Evolutionary conservation across 495 filamentous ascomycete species (phyloP).

Genomic region (Aspergillus campestris): DNA sequence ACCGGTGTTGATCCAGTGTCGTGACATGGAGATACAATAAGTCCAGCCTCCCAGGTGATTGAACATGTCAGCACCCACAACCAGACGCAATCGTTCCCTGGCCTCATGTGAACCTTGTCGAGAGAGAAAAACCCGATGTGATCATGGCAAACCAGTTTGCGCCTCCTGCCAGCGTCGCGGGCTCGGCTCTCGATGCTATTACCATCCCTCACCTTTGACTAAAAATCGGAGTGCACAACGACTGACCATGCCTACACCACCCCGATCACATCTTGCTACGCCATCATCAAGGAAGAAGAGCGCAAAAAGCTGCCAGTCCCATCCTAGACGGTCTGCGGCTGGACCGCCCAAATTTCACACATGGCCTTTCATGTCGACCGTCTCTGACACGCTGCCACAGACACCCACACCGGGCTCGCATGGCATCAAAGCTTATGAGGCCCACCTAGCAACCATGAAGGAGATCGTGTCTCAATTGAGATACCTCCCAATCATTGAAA

Average conservation of each 20-base stretch:
- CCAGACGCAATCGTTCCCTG: slow-evolving; percentile 10
- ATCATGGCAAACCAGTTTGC: slow-evolving; percentile 13
- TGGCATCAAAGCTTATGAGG: slow-evolving; percentile 3
- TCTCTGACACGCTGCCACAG: neutral
- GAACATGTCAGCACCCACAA: slow-evolving; percentile 8
- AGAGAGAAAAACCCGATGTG: slow-evolving; percentile 10
- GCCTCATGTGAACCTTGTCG: slow-evolving; percentile 17
- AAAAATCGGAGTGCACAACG: slow-evolving; percentile 4
- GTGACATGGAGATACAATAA: no score
- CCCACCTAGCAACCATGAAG: slow-evolving; percentile 7
- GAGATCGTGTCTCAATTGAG: slow-evolving; percentile 9
- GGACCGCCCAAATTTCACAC: slow-evolving; percentile 10
- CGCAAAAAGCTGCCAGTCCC: neutral
- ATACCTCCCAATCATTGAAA: slow-evolving; percentile 12
- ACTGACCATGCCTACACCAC: neutral
- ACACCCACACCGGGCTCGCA: neutral
- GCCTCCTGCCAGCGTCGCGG: slow-evolving; percentile 10
- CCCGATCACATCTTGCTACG: slow-evolving; percentile 1
- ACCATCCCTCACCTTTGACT: slow-evolving; percentile 14
- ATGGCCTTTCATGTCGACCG: slow-evolving; percentile 14
- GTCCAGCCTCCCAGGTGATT: neutral
- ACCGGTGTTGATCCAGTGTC: neutral
- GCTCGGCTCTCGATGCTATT: slow-evolving; percentile 10
- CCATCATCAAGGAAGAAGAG: slow-evolving; percentile 1
- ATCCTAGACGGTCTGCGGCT: slow-evolving; percentile 2